Evolutionary conservation across 306 rosid genomes (phyloP).

Genomic region (Argentina anserina): DNA sequence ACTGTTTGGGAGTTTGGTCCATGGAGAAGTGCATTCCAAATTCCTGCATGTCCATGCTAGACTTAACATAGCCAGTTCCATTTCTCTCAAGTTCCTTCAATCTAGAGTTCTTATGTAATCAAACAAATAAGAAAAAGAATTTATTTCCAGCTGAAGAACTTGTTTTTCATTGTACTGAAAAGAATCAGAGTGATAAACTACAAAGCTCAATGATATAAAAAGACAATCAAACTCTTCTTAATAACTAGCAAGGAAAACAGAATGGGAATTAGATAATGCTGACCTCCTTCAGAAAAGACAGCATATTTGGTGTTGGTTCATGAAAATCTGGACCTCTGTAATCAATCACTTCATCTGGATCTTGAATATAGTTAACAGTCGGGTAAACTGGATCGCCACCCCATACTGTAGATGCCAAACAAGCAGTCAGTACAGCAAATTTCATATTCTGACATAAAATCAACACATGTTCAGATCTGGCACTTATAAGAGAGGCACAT

Average conservation of each 20-base stretch:
- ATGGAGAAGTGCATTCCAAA: background rate
- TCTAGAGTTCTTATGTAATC: background rate
- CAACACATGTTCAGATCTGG: background rate
- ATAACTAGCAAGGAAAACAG: background rate
- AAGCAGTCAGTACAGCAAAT: slow-evolving; percentile 8
- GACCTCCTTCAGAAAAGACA: slow-evolving; percentile 77
- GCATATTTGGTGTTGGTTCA: slow-evolving; percentile 90
- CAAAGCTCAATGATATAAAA: background rate
- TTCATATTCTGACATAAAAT: background rate
- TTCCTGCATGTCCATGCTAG: background rate
- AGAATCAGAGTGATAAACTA: background rate
- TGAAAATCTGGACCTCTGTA: slow-evolving; percentile 89
- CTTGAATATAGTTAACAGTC: slow-evolving; percentile 92
- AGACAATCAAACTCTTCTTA: background rate
- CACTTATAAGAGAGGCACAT: background rate
- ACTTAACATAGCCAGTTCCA: background rate
- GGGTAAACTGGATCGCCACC: slow-evolving; percentile 99
- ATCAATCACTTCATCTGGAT: slow-evolving; percentile 78
- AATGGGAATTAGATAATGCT: slow-evolving; percentile 12
- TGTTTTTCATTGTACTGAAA: background rate
- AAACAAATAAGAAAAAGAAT: background rate
- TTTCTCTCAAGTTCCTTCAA: background rate
- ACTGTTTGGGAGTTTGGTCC: background rate
- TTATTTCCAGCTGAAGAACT: background rate
- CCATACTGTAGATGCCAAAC: slow-evolving; percentile 73